Base-by-base conservation (phyloP, 805 yeast genomes). In the Cyberlindnera amylophila region DNA sequence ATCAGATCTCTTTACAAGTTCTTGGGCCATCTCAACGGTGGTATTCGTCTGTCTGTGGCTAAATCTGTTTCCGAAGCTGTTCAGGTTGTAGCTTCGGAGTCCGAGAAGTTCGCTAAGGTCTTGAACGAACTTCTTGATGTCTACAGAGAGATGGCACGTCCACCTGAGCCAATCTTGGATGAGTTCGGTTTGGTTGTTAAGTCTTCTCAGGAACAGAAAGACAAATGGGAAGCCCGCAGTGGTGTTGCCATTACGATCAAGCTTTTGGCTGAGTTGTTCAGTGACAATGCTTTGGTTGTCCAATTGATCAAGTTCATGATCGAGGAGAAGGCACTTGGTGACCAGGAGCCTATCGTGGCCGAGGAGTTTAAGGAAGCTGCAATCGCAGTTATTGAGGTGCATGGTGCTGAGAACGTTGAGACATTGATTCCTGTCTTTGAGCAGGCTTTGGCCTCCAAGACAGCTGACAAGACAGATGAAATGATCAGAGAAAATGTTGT, bases 341-440 rank as follows among this genome's bases (percentile, higher is more conserved):
- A 90, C 58, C 71, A 74, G 44, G 85, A 86, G 45, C 65, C 74
- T 0, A 63, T 77, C 39, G 96, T 88, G 4, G 76, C 93, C 40
- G 85, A 81, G 47, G 95, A 86, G 57, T 72, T 89, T 59, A 89
- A 87, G 56, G 91, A 84, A 42, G 93, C 96, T n/a, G 98, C 96
- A 38, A 72, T 86, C 44, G 78, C 73, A 32, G 71, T 87, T 27
- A 79, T 93, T 40, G 73, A 80, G 32, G 56, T 59, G 1, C 83
- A 81, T 51, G 97, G 96, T 16, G 70, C 75, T 17, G 57, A 64
- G 4, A 70, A 73, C 42, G 82, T 89, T n/a, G 95, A 88, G 58
- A 65, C 68, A 2, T 70, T 93, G 53, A 80, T 89, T 52, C 86
- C 90, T 2, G 71, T 88, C n/a, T 86, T 93, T 54, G 97, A 91